These are phyloP conservation scores for Globisporangium polare DNA, from an alignment of 352 stramenopile genomes.

Conservation along the genomic window DNA sequence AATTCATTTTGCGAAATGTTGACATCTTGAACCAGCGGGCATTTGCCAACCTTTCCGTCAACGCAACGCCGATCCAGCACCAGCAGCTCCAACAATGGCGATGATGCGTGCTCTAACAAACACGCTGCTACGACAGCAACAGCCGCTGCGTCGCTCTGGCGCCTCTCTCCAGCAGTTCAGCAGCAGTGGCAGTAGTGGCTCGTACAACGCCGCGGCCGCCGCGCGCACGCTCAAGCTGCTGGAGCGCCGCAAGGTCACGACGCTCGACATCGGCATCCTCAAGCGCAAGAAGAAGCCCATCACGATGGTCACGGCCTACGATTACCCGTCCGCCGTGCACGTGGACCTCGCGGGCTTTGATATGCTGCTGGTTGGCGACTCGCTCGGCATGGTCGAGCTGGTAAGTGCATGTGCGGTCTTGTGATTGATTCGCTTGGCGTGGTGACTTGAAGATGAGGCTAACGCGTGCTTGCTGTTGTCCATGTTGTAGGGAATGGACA, in stretches of 20 bases:
- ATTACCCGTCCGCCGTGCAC: conserved; percentile 96
- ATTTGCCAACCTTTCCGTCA: neutral
- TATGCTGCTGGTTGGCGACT: conserved; percentile 97
- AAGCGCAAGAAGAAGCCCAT: conserved; percentile 96
- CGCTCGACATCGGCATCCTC: conserved; percentile 78
- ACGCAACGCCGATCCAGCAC: neutral
- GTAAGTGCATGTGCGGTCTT: conserved; percentile 51
- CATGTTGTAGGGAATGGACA: conserved; percentile 67
- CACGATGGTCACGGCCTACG: conserved; percentile 99
- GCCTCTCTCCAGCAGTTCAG: conserved; percentile 7
- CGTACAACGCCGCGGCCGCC: conserved; percentile 45
- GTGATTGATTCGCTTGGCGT: conserved; percentile 2
- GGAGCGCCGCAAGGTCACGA: conserved; percentile 83
- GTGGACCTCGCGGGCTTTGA: conserved; percentile 98
- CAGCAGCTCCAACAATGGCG: neutral
- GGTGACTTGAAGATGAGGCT: neutral
- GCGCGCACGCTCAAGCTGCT: conserved; percentile 80
- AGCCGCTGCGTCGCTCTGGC: neutral
- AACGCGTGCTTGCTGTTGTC: neutral
- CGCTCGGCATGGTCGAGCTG: conserved; percentile 97
- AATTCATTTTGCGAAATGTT: too few relatives aligned
- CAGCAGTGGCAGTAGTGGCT: conserved; percentile 13
- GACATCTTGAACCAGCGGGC: neutral
- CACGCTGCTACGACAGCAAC: neutral
- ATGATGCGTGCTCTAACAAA: neutral